phyloP scores from a whole-genome alignment of 495 filamentous ascomycete genomes.

The Chaetomium fimeti region DNA sequence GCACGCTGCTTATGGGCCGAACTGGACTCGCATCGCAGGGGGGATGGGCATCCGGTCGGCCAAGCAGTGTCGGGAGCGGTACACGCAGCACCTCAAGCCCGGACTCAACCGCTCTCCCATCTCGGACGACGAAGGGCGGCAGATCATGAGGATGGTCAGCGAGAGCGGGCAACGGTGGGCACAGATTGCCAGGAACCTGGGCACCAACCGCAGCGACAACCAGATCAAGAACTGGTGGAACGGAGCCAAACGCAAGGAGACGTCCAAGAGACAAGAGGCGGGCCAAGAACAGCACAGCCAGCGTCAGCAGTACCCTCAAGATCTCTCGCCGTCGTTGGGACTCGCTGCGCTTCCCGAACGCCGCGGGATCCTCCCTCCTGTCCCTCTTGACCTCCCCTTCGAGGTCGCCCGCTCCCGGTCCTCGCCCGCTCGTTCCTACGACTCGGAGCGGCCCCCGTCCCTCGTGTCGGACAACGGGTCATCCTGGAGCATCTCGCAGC shows the following conservation, averaged over 20 bases:
- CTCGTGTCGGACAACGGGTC: slow-evolving; percentile 34
- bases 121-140: slow-evolving; percentile 78
- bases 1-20: slow-evolving; percentile 38
- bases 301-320: slow-evolving; percentile 7
- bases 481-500: slow-evolving; percentile 19
- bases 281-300: not conserved
- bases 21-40: slow-evolving; percentile 89
- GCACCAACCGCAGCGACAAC: slow-evolving; percentile 87
- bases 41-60: slow-evolving; percentile 75
- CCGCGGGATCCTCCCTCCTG: slow-evolving; percentile 8
- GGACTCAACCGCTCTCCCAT: slow-evolving; percentile 89
- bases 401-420: slow-evolving; percentile 19
- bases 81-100: slow-evolving; percentile 93
- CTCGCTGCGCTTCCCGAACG: slow-evolving; percentile 9
- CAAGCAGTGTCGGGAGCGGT: slow-evolving; percentile 95
- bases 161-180: slow-evolving; percentile 93
- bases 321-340: slow-evolving; percentile 3
- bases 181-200: slow-evolving; percentile 80
- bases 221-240: slow-evolving; percentile 99
- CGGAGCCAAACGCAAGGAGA: slow-evolving; percentile 71
- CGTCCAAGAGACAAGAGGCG: slow-evolving; percentile 28
- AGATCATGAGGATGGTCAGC: slow-evolving; percentile 77
- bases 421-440: slow-evolving; percentile 27
- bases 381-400: slow-evolving; percentile 27
- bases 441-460: slow-evolving; percentile 31